Conservation (phyloP, 75 land plant species). For the Gnetum montanum region DNA sequence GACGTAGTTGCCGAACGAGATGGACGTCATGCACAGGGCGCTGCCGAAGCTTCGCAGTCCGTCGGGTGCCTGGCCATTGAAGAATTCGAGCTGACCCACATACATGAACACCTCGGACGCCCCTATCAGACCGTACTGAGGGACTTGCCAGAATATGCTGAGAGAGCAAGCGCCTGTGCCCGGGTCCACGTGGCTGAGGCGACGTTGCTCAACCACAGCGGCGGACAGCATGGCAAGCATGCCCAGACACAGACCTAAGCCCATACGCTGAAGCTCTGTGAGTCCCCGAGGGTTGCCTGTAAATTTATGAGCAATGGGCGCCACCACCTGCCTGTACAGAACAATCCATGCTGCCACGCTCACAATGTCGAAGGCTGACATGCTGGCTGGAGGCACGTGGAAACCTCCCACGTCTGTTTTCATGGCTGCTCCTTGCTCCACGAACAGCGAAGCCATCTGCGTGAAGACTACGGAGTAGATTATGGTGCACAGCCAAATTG, state of each 20-base stretch:
- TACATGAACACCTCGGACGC: constrained; percentile 61
- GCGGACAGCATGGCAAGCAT: constrained; percentile 24
- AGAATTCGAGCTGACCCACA: constrained; percentile 66
- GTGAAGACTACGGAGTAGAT: constrained; percentile 25
- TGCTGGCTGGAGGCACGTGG: constrained; percentile 25
- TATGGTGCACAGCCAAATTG: constrained; percentile 24
- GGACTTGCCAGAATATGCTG: constrained; percentile 49
- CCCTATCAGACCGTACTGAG: constrained; percentile 51
- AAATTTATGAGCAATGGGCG: constrained; percentile 5
- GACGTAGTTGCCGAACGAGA: constrained; percentile 48
- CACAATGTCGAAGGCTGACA: constrained; percentile 17
- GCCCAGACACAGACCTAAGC: constrained; percentile 12
- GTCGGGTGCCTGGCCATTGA: constrained; percentile 58
- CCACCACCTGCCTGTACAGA: constrained; percentile 17
- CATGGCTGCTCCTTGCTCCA: constrained; percentile 31
- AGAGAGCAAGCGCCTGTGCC: constrained; percentile 19
- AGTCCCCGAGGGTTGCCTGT: constrained; percentile 18
- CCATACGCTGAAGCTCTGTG: constrained; percentile 34
- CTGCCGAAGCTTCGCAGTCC: constrained; percentile 53
- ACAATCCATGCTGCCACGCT: constrained; percentile 15
- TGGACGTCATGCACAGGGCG: constrained; percentile 50
- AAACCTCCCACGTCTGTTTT: constrained; percentile 13
- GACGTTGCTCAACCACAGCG: constrained; percentile 21
- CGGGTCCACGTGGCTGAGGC: constrained; percentile 1
- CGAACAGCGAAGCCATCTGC: constrained; percentile 27